Conservation (phyloP, 2,329 filamentous ascomycete species). For the Epicoccum nigrum region DNA sequence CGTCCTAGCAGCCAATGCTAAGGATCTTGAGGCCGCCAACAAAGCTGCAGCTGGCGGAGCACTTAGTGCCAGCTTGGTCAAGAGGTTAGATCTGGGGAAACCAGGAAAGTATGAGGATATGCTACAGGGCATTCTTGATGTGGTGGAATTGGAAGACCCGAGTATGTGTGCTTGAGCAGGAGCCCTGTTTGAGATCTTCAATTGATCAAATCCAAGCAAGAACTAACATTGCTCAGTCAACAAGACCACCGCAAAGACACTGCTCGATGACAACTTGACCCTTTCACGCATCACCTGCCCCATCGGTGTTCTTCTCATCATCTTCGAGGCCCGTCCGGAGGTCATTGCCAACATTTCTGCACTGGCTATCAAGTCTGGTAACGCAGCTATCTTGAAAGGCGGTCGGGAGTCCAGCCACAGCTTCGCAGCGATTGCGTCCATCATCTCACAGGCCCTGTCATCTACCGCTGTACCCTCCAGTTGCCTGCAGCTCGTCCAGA, state of each 20-base stretch:
- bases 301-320: conserved; percentile 96
- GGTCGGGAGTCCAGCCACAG: conserved; percentile 95
- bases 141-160: conserved; percentile 82
- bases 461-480: conserved; percentile 78
- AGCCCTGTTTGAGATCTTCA: background rate
- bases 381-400: conserved; percentile 95
- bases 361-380: conserved; percentile 94
- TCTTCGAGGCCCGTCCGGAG: conserved; percentile 96
- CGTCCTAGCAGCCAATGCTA: conserved; percentile 86
- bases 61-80: conserved; percentile 81
- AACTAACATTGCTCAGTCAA: conserved; percentile 66
- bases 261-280: conserved; percentile 82
- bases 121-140: conserved; percentile 92
- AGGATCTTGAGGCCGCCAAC: conserved; percentile 77
- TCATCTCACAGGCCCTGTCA: conserved; percentile 79
- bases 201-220: background rate
- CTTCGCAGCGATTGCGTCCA: conserved; percentile 87
- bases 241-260: conserved; percentile 79
- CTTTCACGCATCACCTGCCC: conserved; percentile 91
- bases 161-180: conserved; percentile 60
- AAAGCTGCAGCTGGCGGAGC: conserved; percentile 75
- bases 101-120: conserved; percentile 97
- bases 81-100: conserved; percentile 83
- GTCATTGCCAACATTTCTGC: conserved; percentile 98
- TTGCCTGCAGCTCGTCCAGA: conserved; percentile 92